Evolutionary conservation across 2,329 filamentous ascomycete species (phyloP).

Genomic region (Xylaria sp.): DNA sequence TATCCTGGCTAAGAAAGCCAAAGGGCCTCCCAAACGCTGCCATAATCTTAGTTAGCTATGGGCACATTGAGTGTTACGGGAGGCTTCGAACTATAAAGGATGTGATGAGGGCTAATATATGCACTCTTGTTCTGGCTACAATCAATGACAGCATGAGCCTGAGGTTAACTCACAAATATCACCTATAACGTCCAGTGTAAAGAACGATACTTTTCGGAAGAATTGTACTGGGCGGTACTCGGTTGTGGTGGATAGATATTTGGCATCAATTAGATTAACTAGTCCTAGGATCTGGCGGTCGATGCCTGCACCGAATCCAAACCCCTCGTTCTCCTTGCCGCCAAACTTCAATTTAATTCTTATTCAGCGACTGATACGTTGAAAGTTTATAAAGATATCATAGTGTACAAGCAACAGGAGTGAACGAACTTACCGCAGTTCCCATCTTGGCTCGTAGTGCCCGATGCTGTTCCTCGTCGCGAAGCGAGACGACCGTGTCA

Average conservation of each 20-base stretch:
- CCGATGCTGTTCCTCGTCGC: slow-evolving; percentile 52
- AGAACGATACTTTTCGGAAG: slow-evolving; percentile 62
- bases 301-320: slow-evolving; percentile 55
- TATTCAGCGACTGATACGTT: not conserved
- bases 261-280: slow-evolving; percentile 58
- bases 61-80: not conserved
- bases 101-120: not conserved
- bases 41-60: not conserved
- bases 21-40: slow-evolving; percentile 61
- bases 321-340: slow-evolving; percentile 60
- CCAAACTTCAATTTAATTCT: slow-evolving; percentile 56
- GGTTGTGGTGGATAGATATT: slow-evolving; percentile 57
- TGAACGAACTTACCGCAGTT: slow-evolving; percentile 52
- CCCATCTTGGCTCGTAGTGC: slow-evolving; percentile 58
- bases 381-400: not conserved
- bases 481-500: slow-evolving; percentile 52
- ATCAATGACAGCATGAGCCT: not conserved
- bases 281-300: slow-evolving; percentile 55
- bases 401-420: not conserved
- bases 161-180: slow-evolving; percentile 52
- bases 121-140: not conserved
- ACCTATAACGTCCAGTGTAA: slow-evolving; percentile 65
- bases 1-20: slow-evolving; percentile 61
- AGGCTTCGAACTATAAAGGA: not conserved
- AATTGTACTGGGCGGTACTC: slow-evolving; percentile 58